Percentiles rank a stretch among this genome's conserved stretches.
These are phyloP conservation scores for Trichosporon sp. DNA, from an alignment of 1,284 basidiomycete genomes.

Conservation along the genomic window DNA sequence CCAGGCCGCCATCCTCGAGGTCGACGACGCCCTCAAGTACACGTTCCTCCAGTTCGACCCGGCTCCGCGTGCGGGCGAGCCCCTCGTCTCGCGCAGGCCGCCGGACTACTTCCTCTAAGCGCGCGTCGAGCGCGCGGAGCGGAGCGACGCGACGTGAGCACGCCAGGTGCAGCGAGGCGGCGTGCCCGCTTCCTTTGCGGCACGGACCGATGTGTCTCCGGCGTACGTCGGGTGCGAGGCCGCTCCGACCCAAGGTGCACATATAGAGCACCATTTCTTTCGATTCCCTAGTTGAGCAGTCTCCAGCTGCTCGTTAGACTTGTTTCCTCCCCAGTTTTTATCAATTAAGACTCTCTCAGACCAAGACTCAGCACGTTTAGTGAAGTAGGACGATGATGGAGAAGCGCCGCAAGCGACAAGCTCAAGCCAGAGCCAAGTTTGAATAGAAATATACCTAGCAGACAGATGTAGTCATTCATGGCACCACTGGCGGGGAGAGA, in stretches of 20 bases:
- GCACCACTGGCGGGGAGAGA: not conserved
- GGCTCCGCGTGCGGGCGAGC: slow-evolving; percentile 95
- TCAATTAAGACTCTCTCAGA: slow-evolving; percentile 2
- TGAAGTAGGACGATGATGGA: slow-evolving; percentile 7
- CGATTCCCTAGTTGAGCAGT: slow-evolving; percentile 7
- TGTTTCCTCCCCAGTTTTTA: not conserved
- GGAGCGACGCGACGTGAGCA: not conserved
- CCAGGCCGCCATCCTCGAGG: slow-evolving; percentile 99
- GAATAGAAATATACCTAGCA: not conserved
- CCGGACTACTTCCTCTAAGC: slow-evolving; percentile 80
- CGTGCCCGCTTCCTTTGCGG: not conserved
- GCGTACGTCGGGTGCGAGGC: too few species aligned
- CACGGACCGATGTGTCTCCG: too few species aligned
- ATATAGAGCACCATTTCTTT: not conserved
- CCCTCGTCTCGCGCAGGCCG: slow-evolving; percentile 94
- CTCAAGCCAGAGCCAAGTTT: not conserved
- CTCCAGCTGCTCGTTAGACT: slow-evolving; percentile 3
- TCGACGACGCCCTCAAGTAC: slow-evolving; percentile 74
- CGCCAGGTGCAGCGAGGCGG: not conserved
- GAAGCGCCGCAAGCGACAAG: not conserved
- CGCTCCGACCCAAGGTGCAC: not conserved
- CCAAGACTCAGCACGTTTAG: not conserved
- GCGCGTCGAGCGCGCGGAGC: not conserved
- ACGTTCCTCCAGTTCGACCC: slow-evolving; percentile 95
- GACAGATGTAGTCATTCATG: not conserved